These are phyloP conservation scores for Blastocystis sp. DNA, from an alignment of 352 stramenopile genomes.

Conservation along the genomic window DNA sequence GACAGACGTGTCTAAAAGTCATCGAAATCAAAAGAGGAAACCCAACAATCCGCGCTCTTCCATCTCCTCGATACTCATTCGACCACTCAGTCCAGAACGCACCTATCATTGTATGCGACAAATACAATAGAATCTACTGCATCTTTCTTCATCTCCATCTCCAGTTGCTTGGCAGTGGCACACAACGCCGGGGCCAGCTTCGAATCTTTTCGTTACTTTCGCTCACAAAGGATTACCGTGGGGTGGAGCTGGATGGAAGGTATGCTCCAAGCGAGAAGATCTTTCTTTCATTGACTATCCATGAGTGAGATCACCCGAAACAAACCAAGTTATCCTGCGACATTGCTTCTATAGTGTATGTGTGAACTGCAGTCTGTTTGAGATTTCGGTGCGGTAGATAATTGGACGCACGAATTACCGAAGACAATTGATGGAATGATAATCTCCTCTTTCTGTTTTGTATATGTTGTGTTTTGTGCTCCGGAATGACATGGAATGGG, in stretches of 20 bases:
- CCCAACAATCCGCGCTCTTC: background rate
- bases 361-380: too few species aligned
- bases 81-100: background rate
- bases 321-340: background rate
- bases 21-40: background rate
- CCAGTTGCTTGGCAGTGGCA: background rate
- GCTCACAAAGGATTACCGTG: background rate
- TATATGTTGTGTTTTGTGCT: too few species aligned
- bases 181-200: background rate
- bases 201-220: background rate
- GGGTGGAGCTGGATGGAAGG: background rate
- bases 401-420: too few species aligned
- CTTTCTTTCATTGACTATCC: background rate
- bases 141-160: conserved; percentile 6
- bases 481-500: too few species aligned
- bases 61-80: background rate
- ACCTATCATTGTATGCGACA: background rate
- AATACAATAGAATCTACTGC: background rate
- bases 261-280: background rate
- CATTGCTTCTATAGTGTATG: too few species aligned
- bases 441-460: too few species aligned
- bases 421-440: too few species aligned
- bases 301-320: background rate
- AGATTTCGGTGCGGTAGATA: too few species aligned
- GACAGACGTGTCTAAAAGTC: background rate